phyloP scores from a whole-genome alignment of 2,329 filamentous ascomycete species.

The Didymella exigua region DNA sequence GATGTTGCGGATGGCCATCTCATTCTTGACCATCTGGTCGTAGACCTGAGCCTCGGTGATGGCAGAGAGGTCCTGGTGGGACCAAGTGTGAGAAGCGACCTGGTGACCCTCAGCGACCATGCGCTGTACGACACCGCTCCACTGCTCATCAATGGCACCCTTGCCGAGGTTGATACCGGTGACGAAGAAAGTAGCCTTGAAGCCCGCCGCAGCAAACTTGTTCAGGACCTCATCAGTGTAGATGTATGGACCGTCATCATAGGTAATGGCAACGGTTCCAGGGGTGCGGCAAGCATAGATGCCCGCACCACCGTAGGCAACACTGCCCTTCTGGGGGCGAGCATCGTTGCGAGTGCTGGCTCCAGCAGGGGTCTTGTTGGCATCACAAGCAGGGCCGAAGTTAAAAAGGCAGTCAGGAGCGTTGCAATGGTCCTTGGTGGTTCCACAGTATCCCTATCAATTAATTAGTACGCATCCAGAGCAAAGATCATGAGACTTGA shows the following conservation, averaged over 20 bases:
- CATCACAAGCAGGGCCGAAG: constrained; percentile 65
- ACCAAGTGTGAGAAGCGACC: constrained; percentile 65
- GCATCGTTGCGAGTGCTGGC: constrained; percentile 58
- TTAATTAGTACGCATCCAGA: background rate
- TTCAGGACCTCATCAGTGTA: constrained; percentile 68
- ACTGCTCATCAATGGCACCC: constrained; percentile 61
- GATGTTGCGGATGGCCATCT: constrained; percentile 62
- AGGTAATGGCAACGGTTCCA: constrained; percentile 69
- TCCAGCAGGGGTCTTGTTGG: constrained; percentile 61
- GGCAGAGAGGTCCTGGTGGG: constrained; percentile 55
- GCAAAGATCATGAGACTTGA: background rate
- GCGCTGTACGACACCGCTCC: constrained; percentile 59
- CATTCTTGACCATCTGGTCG: constrained; percentile 59
- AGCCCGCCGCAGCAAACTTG: constrained; percentile 61
- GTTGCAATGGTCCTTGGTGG: constrained; percentile 60
- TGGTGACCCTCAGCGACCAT: constrained; percentile 64
- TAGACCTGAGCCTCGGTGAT: constrained; percentile 52
- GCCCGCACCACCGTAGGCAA: constrained; percentile 62
- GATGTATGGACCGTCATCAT: constrained; percentile 67
- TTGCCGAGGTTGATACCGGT: constrained; percentile 63
- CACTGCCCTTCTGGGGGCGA: constrained; percentile 59
- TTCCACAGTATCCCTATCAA: constrained; percentile 58
- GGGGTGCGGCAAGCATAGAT: constrained; percentile 60
- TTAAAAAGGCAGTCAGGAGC: constrained; percentile 66
- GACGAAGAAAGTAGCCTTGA: constrained; percentile 73